A percentile compares a stretch with the other conserved stretches of the same genome.
phyloP scores from a whole-genome alignment of 176 grass and related monocot genomes.

The Paspalum vaginatum region DNA sequence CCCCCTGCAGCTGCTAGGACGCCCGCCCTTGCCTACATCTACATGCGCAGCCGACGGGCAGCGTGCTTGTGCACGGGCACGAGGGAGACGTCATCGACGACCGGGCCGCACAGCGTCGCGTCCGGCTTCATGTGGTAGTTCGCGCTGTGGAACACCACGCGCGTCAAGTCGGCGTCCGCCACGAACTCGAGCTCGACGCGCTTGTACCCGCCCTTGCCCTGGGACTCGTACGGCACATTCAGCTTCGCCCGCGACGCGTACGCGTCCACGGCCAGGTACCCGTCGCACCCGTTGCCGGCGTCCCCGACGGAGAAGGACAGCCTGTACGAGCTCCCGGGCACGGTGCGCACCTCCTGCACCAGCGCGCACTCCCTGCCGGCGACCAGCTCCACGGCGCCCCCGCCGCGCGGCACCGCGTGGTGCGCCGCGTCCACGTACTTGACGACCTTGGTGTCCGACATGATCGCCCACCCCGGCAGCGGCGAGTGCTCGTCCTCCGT shows the following conservation, averaged over 20 bases:
- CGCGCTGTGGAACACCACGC: slow-evolving; percentile 48
- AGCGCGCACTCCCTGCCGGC: slow-evolving; percentile 55
- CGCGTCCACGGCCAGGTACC: slow-evolving; percentile 36
- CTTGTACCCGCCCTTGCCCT: slow-evolving; percentile 47
- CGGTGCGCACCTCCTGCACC: slow-evolving; percentile 52
- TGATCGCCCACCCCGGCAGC: slow-evolving; percentile 50
- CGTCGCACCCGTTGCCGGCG: slow-evolving; percentile 43
- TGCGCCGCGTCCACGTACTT: slow-evolving; percentile 61
- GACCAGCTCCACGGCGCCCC: slow-evolving; percentile 58
- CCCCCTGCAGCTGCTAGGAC: too few relatives aligned
- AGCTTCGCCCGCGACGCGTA: slow-evolving; percentile 22
- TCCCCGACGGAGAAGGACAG: slow-evolving; percentile 49
- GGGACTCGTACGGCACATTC: slow-evolving; percentile 37
- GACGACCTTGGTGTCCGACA: slow-evolving; percentile 56
- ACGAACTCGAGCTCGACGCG: slow-evolving; percentile 40
- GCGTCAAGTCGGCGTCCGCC: slow-evolving; percentile 34
- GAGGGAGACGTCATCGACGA: slow-evolving; percentile 38
- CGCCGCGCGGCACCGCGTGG: slow-evolving; percentile 52
- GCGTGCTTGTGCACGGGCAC: slow-evolving; percentile 11
- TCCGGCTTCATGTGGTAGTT: slow-evolving; percentile 33
- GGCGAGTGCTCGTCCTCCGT: slow-evolving; percentile 56
- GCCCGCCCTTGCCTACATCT: not conserved
- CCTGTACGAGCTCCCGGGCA: slow-evolving; percentile 26
- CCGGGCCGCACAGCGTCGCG: slow-evolving; percentile 56
- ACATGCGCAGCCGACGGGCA: slow-evolving; percentile 28